Evolutionary conservation across 192 early-diverging fungal species (phyloP), one percentile per base, ranked within the genome.

Genomic region (Dimargaris verticillata): DNA sequence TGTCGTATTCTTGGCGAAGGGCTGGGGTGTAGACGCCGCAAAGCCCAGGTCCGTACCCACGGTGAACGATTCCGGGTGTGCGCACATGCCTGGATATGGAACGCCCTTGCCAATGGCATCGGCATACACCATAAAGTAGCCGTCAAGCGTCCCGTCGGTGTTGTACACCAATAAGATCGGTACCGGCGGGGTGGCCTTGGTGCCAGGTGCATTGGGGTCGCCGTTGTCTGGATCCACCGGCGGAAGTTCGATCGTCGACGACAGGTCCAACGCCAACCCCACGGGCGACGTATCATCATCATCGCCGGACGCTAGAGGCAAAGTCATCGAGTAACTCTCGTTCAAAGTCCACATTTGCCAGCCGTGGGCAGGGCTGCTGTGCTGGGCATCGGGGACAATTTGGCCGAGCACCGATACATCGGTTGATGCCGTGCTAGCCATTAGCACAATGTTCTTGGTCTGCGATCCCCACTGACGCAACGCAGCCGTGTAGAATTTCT

Each of bases 91-190:
- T 38, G 33, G 33, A 7, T 38, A 38, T 7, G 33, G 33, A 38
- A 38, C 33, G 7, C 33, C 33, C 7, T 38, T 38, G 33, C 33
- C 33, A 38, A 38, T 59, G 20, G 57, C 41, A 20, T 25, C 29
- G 11, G 33, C 42, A n/a, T 44, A 59, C n/a, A 59, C 13, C 38
- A 59, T 4, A n/a, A 22, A 20, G 57, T 59, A 59, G 18, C 33
- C 38, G 41, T 41, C 22, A 10, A 59, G 57, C 41, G 57, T 59
- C 15, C 38, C 57, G 38, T 59, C 41, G 57, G 57, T 59, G 41
- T 20, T 59, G 57, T 59, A 59, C 41, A 59, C 41, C 33, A 44
- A 59, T 5, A 59, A 17, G n/a, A 44, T 59, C 4, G 57, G 57
- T 1, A 41, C 57, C 17, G 43, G 20, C 11, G 38, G 17, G 38